A percentile compares a stretch with the other conserved stretches of the same genome.
Evolutionary conservation across 176 grass and related monocot species (phyloP).

Genomic region (Aegilops bicornis): DNA sequence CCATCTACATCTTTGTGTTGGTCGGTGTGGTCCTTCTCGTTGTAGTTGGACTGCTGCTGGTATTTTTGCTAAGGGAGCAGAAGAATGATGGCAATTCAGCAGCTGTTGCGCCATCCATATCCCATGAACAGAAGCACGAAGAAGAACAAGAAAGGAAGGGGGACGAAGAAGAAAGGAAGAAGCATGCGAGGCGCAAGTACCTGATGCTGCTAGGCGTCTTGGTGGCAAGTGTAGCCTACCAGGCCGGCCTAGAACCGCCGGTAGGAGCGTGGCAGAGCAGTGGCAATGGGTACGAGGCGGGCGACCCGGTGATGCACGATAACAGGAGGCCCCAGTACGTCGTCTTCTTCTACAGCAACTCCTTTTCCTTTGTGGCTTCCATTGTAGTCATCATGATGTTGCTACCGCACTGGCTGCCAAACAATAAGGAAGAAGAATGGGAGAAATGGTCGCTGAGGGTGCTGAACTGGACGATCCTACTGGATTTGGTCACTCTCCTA

Average conservation of each 20-base stretch:
- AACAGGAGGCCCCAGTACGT: background rate
- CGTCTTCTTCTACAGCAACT: background rate
- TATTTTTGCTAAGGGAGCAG: background rate
- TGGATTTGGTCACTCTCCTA: slow-evolving; percentile 22
- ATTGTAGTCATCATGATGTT: background rate
- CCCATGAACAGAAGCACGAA: too few species aligned
- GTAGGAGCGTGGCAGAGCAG: too few species aligned
- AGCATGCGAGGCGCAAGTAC: too few species aligned
- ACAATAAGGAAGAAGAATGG: background rate
- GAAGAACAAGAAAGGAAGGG: background rate
- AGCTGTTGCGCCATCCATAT: too few species aligned
- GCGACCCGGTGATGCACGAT: slow-evolving; percentile 19
- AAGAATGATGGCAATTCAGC: too few species aligned
- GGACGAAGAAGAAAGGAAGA: too few species aligned
- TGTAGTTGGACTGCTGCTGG: background rate
- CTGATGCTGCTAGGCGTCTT: too few species aligned
- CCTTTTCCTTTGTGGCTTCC: background rate
- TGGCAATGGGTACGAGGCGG: background rate
- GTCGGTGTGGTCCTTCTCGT: background rate
- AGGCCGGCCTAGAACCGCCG: too few species aligned
- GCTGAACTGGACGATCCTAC: background rate
- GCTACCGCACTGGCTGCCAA: background rate
- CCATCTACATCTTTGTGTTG: slow-evolving; percentile 34
- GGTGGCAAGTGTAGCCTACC: too few species aligned
- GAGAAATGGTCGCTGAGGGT: background rate